phyloP scores from a whole-genome alignment of 805 yeast genomes.

The Wickerhamiella slavikovae region DNA sequence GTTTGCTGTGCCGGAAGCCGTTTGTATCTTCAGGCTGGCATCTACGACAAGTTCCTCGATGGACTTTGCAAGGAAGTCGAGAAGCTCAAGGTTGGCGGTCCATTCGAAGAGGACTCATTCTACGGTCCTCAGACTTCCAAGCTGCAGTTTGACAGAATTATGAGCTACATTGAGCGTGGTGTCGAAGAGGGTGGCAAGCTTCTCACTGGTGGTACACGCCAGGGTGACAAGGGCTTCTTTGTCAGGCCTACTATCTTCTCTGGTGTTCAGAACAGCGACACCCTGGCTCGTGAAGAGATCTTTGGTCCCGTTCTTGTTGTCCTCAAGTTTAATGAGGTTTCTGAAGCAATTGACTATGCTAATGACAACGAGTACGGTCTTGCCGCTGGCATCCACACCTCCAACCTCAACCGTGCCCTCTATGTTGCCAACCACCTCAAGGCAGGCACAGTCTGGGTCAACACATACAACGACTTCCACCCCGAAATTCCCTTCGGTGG shows the following conservation, averaged over 20 bases:
- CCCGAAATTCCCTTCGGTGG: conserved; percentile 64
- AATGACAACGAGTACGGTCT: conserved; percentile 65
- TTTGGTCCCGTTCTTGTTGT: conserved; percentile 87
- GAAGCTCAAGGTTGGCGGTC: conserved; percentile 52
- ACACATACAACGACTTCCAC: conserved; percentile 46
- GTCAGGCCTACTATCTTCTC: conserved; percentile 64
- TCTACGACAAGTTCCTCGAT: conserved; percentile 56
- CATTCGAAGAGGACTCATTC: conserved; percentile 54
- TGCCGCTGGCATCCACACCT: conserved; percentile 68
- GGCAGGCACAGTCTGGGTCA: conserved; percentile 80
- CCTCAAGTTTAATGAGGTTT: conserved; percentile 61
- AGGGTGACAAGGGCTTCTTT: conserved; percentile 33
- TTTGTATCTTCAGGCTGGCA: conserved; percentile 64
- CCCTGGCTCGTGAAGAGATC: conserved; percentile 72
- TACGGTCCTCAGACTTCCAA: conserved; percentile 89
- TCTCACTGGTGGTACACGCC: conserved; percentile 66
- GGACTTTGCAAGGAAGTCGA: conserved; percentile 33
- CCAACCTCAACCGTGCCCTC: conserved; percentile 51
- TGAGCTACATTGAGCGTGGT: conserved; percentile 60
- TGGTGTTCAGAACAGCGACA: conserved; percentile 54
- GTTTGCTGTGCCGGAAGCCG: conserved; percentile 92
- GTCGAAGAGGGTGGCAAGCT: conserved; percentile 67
- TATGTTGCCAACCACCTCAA: conserved; percentile 52
- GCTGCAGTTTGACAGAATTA: conserved; percentile 57
- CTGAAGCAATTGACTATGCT: conserved; percentile 59